Conservation (phyloP, 768 basidiomycete species). For the Cubamyces sp. region DNA sequence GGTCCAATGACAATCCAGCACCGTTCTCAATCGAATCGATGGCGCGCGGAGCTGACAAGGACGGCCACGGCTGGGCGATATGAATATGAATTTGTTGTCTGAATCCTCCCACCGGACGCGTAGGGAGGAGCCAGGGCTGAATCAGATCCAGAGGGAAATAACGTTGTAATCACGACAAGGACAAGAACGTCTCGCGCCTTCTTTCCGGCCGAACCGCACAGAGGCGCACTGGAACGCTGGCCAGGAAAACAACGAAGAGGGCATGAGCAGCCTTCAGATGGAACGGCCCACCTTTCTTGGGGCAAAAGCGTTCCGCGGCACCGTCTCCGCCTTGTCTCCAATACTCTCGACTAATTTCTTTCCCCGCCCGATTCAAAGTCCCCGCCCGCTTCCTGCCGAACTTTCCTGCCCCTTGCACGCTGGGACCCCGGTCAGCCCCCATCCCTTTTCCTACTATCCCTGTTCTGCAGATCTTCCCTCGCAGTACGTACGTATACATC, state of each 20-base stretch:
- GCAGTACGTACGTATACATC: too few species aligned
- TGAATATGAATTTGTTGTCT: background rate
- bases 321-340: background rate
- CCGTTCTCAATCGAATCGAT: slow-evolving; percentile 13
- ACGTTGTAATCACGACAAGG: too few species aligned
- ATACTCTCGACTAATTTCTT: too few species aligned
- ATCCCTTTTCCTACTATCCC: background rate
- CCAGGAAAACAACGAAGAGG: too few species aligned
- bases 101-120: background rate
- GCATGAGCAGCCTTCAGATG: background rate
- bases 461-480: background rate
- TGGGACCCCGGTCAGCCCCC: slow-evolving; percentile 7
- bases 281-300: background rate
- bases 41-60: slow-evolving; percentile 8
- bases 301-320: slow-evolving; percentile 15
- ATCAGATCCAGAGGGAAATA: background rate
- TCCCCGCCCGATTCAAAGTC: too few species aligned
- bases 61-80: slow-evolving; percentile 1
- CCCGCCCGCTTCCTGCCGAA: too few species aligned
- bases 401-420: background rate
- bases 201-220: background rate
- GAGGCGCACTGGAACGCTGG: too few species aligned
- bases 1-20: background rate
- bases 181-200: background rate
- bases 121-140: background rate